phyloP scores from a whole-genome alignment of 305 asterid genomes.

The Fraxinus paxiana region DNA sequence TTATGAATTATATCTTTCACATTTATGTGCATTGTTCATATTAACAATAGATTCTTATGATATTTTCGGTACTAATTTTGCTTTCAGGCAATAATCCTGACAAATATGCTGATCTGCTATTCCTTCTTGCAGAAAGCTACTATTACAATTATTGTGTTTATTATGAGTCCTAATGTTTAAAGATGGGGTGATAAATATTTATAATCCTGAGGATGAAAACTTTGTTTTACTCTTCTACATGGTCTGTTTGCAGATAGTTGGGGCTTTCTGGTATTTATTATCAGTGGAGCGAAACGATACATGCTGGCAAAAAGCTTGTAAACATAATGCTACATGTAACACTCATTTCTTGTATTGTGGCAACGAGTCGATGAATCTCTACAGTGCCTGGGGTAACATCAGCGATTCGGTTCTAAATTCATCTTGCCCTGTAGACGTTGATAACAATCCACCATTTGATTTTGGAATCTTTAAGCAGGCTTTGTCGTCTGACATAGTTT shows the following conservation, averaged over 20 bases:
- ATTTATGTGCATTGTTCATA: neutral
- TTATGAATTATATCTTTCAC: neutral
- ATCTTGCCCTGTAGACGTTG: conserved; percentile 65
- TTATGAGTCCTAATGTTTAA: neutral
- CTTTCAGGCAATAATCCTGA: neutral
- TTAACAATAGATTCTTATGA: neutral
- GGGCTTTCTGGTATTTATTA: conserved; percentile 94
- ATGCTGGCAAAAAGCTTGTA: conserved; percentile 95
- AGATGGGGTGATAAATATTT: conserved; percentile 7
- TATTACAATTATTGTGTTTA: neutral
- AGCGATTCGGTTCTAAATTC: conserved; percentile 45
- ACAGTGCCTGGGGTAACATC: conserved; percentile 51
- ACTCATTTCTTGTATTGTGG: conserved; percentile 83
- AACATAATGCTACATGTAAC: conserved; percentile 32
- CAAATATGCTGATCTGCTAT: neutral
- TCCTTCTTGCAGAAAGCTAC: neutral
- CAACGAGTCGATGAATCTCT: conserved; percentile 49
- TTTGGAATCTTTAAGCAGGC: conserved; percentile 93
- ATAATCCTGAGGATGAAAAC: neutral
- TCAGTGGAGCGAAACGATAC: conserved; percentile 89
- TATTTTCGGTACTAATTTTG: neutral
- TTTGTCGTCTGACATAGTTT: conserved; percentile 71
- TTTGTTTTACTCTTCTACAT: conserved; percentile 8
- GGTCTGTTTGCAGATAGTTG: conserved; percentile 70
- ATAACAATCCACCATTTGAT: conserved; percentile 68